These are phyloP conservation scores for Truncatella angustata DNA, from an alignment of 2,329 filamentous ascomycete species.

Conservation along the genomic window DNA sequence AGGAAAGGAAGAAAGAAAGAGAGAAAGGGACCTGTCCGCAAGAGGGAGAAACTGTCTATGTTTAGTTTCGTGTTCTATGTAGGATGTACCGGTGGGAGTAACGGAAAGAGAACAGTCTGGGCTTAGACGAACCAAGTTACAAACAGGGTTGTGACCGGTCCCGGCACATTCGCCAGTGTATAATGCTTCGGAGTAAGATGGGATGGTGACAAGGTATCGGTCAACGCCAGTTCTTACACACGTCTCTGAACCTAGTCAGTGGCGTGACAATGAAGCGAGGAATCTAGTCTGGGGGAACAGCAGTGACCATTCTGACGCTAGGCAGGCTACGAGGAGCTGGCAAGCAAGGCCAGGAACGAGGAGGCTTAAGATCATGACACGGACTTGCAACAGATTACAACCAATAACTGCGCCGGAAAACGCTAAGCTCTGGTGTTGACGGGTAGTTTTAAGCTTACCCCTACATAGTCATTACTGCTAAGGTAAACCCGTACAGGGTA, in stretches of 20 bases:
- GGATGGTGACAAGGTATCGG: not conserved
- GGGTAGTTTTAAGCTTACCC: conserved; percentile 6
- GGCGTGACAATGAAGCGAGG: conserved; percentile 1
- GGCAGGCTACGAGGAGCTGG: too few relatives aligned
- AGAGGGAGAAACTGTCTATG: conserved; percentile 24
- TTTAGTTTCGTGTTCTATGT: conserved; percentile 19
- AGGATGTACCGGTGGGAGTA: conserved; percentile 8
- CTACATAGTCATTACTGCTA: conserved; percentile 5
- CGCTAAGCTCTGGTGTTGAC: conserved; percentile 3
- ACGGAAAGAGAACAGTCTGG: conserved; percentile 16
- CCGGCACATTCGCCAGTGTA: not conserved
- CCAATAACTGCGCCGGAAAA: not conserved
- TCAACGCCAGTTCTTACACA: conserved; percentile 1
- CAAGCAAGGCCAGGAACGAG: not conserved
- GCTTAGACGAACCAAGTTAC: conserved; percentile 13
- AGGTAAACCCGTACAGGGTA: too few relatives aligned
- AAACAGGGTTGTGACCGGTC: conserved; percentile 5
- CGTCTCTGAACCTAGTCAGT: conserved; percentile 1
- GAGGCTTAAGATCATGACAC: conserved; percentile 8
- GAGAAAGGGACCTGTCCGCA: conserved; percentile 31
- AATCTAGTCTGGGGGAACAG: too few relatives aligned
- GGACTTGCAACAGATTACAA: not conserved
- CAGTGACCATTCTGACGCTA: too few relatives aligned
- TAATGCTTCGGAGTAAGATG: not conserved
- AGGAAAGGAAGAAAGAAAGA: conserved; percentile 18